Conservation (phyloP, 257 asterid species). For the Petrea volubilis region DNA sequence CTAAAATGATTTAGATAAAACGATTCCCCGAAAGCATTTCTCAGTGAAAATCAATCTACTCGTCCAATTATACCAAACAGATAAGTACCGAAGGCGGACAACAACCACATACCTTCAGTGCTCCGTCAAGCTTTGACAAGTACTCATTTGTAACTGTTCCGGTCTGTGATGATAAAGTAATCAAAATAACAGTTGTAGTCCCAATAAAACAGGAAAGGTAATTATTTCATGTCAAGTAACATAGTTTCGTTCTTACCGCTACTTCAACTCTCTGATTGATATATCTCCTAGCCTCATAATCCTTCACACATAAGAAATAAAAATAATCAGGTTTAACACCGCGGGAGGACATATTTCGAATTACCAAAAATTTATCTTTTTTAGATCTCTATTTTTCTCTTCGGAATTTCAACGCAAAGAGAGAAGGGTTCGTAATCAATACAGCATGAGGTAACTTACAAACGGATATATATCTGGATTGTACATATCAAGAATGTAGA, state of each 20-base stretch:
- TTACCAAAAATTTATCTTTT: background rate
- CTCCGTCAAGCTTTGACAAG: constrained; percentile 71
- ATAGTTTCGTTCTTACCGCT: constrained; percentile 43
- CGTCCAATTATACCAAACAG: background rate
- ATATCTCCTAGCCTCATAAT: constrained; percentile 71
- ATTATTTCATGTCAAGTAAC: constrained; percentile 4
- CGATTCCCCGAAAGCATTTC: background rate
- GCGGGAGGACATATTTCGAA: background rate
- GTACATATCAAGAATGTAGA: constrained; percentile 91
- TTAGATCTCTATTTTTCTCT: constrained; percentile 7
- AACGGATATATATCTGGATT: constrained; percentile 91
- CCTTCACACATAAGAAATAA: constrained; percentile 39
- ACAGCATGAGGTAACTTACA: constrained; percentile 49
- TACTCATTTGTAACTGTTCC: constrained; percentile 75
- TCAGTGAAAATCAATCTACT: background rate
- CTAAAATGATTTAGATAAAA: background rate
- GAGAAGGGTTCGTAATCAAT: background rate
- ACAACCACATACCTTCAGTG: constrained; percentile 65
- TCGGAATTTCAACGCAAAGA: constrained; percentile 12
- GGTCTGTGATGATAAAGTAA: constrained; percentile 46
- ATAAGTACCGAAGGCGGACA: background rate
- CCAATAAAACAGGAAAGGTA: background rate
- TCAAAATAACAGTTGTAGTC: background rate
- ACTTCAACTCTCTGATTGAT: constrained; percentile 88
- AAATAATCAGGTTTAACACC: background rate